A percentile compares a stretch with the other conserved stretches of the same genome.
These are phyloP conservation scores for Astragalus glycyphyllos DNA, from an alignment of 306 rosid genomes.

Conservation along the genomic window DNA sequence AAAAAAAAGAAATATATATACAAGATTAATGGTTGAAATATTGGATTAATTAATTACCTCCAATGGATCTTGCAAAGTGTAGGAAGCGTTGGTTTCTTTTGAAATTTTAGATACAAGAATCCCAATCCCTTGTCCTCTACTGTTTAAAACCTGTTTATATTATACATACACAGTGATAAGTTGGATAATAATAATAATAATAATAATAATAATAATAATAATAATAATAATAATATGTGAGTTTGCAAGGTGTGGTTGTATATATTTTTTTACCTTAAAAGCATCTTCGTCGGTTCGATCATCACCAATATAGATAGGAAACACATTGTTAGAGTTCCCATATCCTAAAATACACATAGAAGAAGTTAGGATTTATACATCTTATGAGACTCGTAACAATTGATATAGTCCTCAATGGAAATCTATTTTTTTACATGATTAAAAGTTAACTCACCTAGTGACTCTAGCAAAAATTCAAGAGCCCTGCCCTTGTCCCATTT, in stretches of 20 bases:
- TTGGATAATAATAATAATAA: slow-evolving; percentile 12
- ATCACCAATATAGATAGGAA: slow-evolving; percentile 88
- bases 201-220: slow-evolving; percentile 21
- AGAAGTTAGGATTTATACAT: slow-evolving; percentile 7
- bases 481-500: slow-evolving; percentile 99
- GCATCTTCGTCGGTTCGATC: slow-evolving; percentile 96
- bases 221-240: slow-evolving; percentile 17
- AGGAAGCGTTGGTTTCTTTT: slow-evolving; percentile 84
- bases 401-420: background rate
- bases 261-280: slow-evolving; percentile 61
- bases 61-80: slow-evolving; percentile 84
- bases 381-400: background rate
- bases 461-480: slow-evolving; percentile 82
- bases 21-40: slow-evolving; percentile 1
- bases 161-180: background rate
- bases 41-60: slow-evolving; percentile 57
- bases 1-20: background rate
- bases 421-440: background rate
- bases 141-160: slow-evolving; percentile 60
- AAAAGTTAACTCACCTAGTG: slow-evolving; percentile 58
- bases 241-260: background rate
- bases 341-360: slow-evolving; percentile 52
- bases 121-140: slow-evolving; percentile 79
- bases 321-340: slow-evolving; percentile 63
- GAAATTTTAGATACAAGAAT: slow-evolving; percentile 84